Conservation (phyloP, 2,329 filamentous ascomycete genomes). For the Colletotrichum sansevieriae region DNA sequence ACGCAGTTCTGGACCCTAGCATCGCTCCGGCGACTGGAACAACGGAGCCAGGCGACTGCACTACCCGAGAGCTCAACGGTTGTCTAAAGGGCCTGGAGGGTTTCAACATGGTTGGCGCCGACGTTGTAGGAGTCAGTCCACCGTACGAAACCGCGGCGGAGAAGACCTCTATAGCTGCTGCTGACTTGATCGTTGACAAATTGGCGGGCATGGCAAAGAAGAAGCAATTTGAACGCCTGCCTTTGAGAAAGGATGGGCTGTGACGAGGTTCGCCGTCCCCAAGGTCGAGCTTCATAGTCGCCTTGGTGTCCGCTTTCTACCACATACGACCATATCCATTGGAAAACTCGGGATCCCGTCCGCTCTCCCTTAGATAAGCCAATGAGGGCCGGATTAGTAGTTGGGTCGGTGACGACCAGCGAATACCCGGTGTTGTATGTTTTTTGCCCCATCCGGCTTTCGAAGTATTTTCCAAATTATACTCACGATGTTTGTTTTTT, state of each 20-base stretch:
- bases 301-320: no score
- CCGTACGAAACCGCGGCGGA: conserved; percentile 85
- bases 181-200: conserved; percentile 12
- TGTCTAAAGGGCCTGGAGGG: not conserved
- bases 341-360: no score
- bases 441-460: no score
- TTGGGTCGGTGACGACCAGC: no score
- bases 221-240: not conserved
- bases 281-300: no score
- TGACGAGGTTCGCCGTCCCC: not conserved
- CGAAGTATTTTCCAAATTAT: no score
- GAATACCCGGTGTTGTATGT: no score
- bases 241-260: not conserved
- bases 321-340: no score
- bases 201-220: conserved; percentile 13
- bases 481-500: no score
- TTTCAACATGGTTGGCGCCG: not conserved
- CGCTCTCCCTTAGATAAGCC: no score
- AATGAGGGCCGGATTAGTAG: no score
- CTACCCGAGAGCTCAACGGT: not conserved
- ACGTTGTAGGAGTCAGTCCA: conserved; percentile 81
- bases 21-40: conserved; percentile 9
- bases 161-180: conserved; percentile 70
- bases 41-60: not conserved
- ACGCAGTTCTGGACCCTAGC: conserved; percentile 45